Percentiles rank a stretch among this genome's conserved stretches.
These are phyloP conservation scores for Corymbia maculata DNA, from an alignment of 345 rosid species.

Conservation along the genomic window DNA sequence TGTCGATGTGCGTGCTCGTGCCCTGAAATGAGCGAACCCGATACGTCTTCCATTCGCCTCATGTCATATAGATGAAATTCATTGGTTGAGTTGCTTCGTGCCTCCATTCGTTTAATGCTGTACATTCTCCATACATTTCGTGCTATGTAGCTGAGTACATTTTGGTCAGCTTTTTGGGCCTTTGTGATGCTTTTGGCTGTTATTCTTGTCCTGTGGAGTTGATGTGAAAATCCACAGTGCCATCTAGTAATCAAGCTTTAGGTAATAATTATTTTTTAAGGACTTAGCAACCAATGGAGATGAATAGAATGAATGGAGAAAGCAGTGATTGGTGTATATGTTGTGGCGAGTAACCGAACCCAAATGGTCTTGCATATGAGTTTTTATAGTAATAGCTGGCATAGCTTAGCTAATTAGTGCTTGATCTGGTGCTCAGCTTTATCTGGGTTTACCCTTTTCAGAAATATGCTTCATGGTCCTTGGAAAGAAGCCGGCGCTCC, in stretches of 20 bases:
- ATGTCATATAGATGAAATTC: not conserved
- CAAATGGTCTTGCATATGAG: not conserved
- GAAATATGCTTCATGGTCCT: slow-evolving; percentile 94
- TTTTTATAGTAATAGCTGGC: not conserved
- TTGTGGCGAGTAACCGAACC: not conserved
- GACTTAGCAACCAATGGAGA: not conserved
- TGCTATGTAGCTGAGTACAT: not conserved
- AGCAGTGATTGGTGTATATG: not conserved
- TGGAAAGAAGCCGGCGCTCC: slow-evolving; percentile 96
- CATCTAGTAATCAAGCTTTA: not conserved
- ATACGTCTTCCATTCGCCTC: not conserved
- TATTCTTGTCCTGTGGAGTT: not conserved
- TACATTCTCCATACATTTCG: not conserved
- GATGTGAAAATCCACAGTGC: not conserved
- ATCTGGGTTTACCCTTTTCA: slow-evolving; percentile 1
- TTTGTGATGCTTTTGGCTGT: not conserved
- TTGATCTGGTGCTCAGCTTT: not conserved
- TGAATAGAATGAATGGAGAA: not conserved
- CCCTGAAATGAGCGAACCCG: not conserved
- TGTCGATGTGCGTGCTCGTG: not conserved
- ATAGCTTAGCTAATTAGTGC: not conserved
- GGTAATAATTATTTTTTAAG: too few relatives aligned
- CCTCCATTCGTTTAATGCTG: not conserved
- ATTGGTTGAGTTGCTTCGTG: not conserved
- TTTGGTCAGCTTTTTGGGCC: not conserved